Conservation (phyloP, 371 early-diverging fungal genomes). For the Rhizopus arrhizus region DNA sequence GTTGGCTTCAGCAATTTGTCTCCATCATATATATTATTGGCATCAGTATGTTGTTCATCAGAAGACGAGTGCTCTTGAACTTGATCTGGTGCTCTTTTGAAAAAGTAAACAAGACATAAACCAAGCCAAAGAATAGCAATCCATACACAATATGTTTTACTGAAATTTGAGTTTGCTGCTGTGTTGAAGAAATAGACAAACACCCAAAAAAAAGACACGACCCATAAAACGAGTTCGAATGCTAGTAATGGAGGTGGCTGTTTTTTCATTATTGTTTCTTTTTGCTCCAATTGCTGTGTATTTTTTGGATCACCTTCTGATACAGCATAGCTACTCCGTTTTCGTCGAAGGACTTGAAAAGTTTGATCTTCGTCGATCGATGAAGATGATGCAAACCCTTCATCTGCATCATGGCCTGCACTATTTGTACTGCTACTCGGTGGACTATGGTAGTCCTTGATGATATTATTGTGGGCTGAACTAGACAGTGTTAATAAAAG, state of each 20-base stretch:
- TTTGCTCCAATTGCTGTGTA: slow-evolving; percentile 6
- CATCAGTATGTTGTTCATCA: slow-evolving; percentile 22
- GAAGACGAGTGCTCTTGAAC: slow-evolving; percentile 25
- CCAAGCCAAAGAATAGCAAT: slow-evolving; percentile 19
- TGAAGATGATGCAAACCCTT: slow-evolving; percentile 48
- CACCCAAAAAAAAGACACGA: slow-evolving; percentile 34
- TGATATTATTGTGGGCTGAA: background rate
- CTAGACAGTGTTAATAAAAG: background rate
- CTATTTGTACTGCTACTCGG: background rate
- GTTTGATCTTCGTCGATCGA: slow-evolving; percentile 44
- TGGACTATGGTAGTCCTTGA: background rate
- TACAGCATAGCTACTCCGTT: slow-evolving; percentile 16
- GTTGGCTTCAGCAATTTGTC: slow-evolving; percentile 5
- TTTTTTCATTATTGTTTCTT: no score
- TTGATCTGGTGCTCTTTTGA: background rate
- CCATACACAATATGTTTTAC: slow-evolving; percentile 5
- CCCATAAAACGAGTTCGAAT: slow-evolving; percentile 37
- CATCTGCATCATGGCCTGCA: slow-evolving; percentile 20
- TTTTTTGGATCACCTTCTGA: slow-evolving; percentile 4
- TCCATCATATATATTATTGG: slow-evolving; percentile 8
- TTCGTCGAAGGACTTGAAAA: slow-evolving; percentile 38
- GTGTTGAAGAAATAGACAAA: slow-evolving; percentile 17
- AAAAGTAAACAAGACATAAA: slow-evolving; percentile 3
- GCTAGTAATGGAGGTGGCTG: no score
- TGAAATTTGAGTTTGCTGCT: background rate